Evolutionary conservation across 441 rosid species (phyloP).

Genomic region (Viola pubescens): DNA sequence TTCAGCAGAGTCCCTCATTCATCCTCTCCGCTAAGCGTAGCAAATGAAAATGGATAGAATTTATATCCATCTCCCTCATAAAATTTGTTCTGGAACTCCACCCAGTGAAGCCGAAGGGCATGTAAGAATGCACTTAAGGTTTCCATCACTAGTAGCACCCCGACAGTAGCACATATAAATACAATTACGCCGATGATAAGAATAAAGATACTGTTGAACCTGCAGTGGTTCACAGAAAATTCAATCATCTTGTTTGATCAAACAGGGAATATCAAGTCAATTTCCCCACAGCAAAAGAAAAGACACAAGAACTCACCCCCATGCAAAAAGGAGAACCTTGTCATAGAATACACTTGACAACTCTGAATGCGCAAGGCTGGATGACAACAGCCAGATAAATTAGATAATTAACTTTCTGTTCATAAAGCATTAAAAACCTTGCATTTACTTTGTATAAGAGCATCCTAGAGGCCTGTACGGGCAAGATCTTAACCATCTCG

Average conservation of each 20-base stretch:
- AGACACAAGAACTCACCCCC: slow-evolving; percentile 49
- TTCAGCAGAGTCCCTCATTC: slow-evolving; percentile 19
- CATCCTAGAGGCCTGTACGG: not conserved
- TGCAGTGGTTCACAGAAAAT: slow-evolving; percentile 19
- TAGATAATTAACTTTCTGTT: not conserved
- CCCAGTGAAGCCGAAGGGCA: slow-evolving; percentile 94
- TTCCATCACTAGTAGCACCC: slow-evolving; percentile 92
- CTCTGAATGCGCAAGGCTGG: slow-evolving; percentile 93
- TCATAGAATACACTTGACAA: slow-evolving; percentile 88
- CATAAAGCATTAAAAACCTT: not conserved
- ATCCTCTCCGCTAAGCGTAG: slow-evolving; percentile 44
- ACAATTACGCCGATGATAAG: slow-evolving; percentile 52
- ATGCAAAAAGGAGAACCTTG: slow-evolving; percentile 77
- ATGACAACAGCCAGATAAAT: slow-evolving; percentile 11
- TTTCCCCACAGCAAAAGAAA: not conserved
- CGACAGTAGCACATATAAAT: slow-evolving; percentile 78
- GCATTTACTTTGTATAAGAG: slow-evolving; percentile 3
- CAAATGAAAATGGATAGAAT: slow-evolving; percentile 72
- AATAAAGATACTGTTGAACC: slow-evolving; percentile 62
- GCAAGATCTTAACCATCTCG: not conserved
- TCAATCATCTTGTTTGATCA: not conserved
- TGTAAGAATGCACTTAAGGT: slow-evolving; percentile 94
- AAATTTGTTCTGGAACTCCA: slow-evolving; percentile 89
- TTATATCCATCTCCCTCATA: slow-evolving; percentile 90
- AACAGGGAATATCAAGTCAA: not conserved